Evolutionary conservation across 345 rosid species (phyloP), one percentile per base, ranked within the genome.

Genomic region (Syzygium aqueum): DNA sequence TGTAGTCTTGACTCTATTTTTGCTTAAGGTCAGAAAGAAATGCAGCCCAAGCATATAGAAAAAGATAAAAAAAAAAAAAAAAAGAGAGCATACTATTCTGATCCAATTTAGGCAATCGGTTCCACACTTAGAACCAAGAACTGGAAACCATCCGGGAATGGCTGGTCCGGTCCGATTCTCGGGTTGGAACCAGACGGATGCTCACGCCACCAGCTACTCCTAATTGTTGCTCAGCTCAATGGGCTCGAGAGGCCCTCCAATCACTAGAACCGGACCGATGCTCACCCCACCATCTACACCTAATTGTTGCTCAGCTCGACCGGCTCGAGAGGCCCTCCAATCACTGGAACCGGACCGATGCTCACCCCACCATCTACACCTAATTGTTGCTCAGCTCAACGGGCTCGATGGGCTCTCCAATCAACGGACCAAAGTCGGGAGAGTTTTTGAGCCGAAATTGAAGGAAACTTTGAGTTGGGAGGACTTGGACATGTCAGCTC

Each of bases 121-220:
- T 61, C 2, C 0, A 0, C 37, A n/a, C 37, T 63, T 63, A 37
- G 15, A 63, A 51, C 5, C 52, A 2, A 8, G 52, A 51, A n/a
- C n/a, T 57, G 3, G 33, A 3, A 27, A 27, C 0, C 9, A 37
- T n/a, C 27, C 0, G 0, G 0, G 73, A 61, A 61, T 4, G 19
- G 16, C 17, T 0, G 2, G 30, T 59, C 27, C 7, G 0, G 2
- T n/a, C 19, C 0, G 15, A 0, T 61, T n/a, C 5, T n/a, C 6
- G 8, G 30, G 16, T n/a, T 61, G 37, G 8, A 61, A 61, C 2
- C 3, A 6, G 19, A 52, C 17, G 6, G 15, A 52, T 27, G 0
- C 17, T 27, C 30, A 27, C 7, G 7, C 16, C 0, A 12, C 1
- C 8, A 28, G 5, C 7, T 27, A 27, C 15, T 25, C 30, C 30